A percentile compares a stretch with the other conserved stretches of the same genome.
phyloP scores from a whole-genome alignment of 2,329 filamentous ascomycete species.

The Monilinia fructigena region DNA sequence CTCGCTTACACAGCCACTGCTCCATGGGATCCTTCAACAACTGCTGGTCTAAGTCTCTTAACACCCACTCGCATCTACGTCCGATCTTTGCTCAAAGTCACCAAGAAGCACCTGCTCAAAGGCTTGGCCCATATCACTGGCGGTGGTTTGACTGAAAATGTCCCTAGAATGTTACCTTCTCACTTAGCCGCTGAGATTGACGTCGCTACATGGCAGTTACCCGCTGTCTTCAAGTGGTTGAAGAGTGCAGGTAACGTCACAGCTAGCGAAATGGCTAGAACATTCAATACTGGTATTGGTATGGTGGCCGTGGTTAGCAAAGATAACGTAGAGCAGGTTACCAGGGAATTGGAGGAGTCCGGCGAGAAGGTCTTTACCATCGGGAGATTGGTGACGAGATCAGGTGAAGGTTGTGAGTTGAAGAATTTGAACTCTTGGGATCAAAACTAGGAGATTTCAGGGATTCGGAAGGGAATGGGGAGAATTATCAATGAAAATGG shows the following conservation, averaged over 20 bases:
- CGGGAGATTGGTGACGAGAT: conserved; percentile 65
- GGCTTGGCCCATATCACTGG: conserved; percentile 97
- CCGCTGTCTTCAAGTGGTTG: conserved; percentile 83
- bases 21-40: conserved; percentile 68
- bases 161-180: conserved; percentile 85
- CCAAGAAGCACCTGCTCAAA: conserved; percentile 67
- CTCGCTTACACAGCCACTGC: conserved; percentile 69
- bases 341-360: conserved; percentile 57
- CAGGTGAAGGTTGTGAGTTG: conserved; percentile 60
- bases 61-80: conserved; percentile 95
- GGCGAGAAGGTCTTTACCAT: conserved; percentile 78
- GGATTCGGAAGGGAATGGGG: background rate
- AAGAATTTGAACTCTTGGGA: conserved; percentile 50
- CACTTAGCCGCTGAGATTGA: conserved; percentile 79
- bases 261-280: conserved; percentile 78
- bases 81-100: conserved; percentile 68
- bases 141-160: conserved; percentile 88
- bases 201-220: conserved; percentile 70
- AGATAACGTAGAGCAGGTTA: conserved; percentile 60
- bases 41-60: conserved; percentile 74
- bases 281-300: conserved; percentile 92
- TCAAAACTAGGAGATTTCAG: conserved; percentile 15
- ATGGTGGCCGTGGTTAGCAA: conserved; percentile 84
- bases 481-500: conserved; percentile 1
- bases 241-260: conserved; percentile 69